Evolutionary conservation across 345 rosid species (phyloP).

Genomic region (Murraya koenigii): DNA sequence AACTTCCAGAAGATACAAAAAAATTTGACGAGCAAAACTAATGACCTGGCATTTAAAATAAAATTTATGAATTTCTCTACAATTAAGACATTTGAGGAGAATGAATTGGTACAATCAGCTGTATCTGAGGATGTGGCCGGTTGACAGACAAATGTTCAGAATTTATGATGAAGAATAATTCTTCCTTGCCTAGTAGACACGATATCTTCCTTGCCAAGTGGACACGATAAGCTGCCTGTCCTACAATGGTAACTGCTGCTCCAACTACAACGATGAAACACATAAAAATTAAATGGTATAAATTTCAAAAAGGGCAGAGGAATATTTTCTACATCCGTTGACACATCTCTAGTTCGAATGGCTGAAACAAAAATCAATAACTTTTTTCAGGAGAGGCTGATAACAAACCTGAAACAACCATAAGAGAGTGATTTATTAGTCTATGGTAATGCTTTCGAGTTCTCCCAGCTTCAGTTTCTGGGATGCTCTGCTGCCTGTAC

Average conservation of each 20-base stretch:
- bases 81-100: neutral
- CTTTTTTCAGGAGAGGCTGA: too few species aligned
- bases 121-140: neutral
- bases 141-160: neutral
- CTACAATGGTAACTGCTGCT: constrained; percentile 85
- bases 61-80: constrained; percentile 8
- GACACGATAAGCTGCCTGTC: constrained; percentile 95
- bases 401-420: too few species aligned
- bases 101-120: neutral
- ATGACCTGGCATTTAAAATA: neutral
- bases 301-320: neutral
- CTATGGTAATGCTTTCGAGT: too few species aligned
- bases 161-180: constrained; percentile 52
- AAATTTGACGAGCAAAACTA: neutral
- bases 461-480: too few species aligned
- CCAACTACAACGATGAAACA: constrained; percentile 58
- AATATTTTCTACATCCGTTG: neutral
- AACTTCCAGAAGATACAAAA: neutral
- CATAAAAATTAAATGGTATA: neutral
- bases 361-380: too few species aligned
- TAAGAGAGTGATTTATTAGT: too few species aligned
- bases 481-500: too few species aligned
- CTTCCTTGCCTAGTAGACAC: constrained; percentile 81
- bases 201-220: too few species aligned
- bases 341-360: neutral